Evolutionary conservation across 2,329 filamentous ascomycete species (phyloP), one percentile per base, ranked within the genome.

Genomic region (Cladorrhinum sp.): DNA sequence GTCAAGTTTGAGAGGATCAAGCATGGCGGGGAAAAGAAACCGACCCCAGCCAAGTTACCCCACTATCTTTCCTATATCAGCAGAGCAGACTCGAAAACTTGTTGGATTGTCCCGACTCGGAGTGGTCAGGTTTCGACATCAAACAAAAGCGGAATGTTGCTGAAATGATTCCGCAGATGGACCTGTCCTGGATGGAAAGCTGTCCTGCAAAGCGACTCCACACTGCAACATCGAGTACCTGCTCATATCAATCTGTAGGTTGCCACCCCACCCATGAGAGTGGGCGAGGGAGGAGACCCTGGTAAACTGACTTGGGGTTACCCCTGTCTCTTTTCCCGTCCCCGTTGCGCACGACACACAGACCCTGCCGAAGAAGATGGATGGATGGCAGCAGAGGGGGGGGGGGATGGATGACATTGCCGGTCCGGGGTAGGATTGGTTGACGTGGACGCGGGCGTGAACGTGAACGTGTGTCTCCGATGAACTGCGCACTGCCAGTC

Each of bases 171-270:
- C 52, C 52, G 52, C 58, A 54, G 53, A 39, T 46, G 52, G 58
- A 58, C 61, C 39, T 57, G 54, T 16, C 16, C 42, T 46, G 42
- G 42, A 46, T 46, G n/a, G 42, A 18, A 46, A 46, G 42, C 42
- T 21, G 42, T 26, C 16, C 54, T 57, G 54, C 54, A 57, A 42
- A 57, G 54, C 39, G 6, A 57, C 54, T 57, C 54, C 54, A 57
- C 26, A 14, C 54, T 57, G 39, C 54, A 46, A 57, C 54, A 42
- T 57, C 42, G n/a, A 57, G 54, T 57, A 57, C 54, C 36, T 57
- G 49, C 54, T 57, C 54, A 57, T 49, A 46, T 46, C 12, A 36
- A 46, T 46, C 42, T 46, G n/a, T 18, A 18, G 42, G 42, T 18
- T 57, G 42, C 24, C 39, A 48, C 54, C 54, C 54, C 54, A 57